These are phyloP conservation scores for Syzygium oleosum DNA, from an alignment of 345 rosid species.

Conservation along the genomic window DNA sequence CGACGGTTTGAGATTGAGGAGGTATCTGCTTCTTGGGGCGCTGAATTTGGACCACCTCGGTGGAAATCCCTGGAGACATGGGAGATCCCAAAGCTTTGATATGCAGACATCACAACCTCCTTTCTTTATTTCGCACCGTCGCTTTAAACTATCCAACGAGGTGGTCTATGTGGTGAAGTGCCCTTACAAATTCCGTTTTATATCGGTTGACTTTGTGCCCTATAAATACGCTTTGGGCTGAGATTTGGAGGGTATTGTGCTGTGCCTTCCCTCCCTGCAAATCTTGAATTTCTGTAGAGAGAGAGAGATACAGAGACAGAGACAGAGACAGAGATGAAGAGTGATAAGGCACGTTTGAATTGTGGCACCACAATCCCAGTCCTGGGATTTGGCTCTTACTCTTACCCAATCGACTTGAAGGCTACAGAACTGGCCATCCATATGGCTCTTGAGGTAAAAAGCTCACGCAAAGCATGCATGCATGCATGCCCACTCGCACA, in stretches of 20 bases:
- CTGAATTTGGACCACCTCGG: conserved; percentile 17
- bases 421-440: conserved; percentile 51
- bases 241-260: background rate
- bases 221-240: background rate
- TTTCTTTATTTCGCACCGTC: background rate
- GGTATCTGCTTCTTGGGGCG: background rate
- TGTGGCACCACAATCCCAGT: conserved; percentile 57
- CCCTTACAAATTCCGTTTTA: background rate
- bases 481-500: background rate
- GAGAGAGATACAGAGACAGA: background rate
- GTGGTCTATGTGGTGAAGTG: conserved; percentile 11
- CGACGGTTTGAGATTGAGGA: background rate
- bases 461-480: background rate
- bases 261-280: background rate
- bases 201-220: conserved; percentile 37
- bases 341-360: conserved; percentile 36
- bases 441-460: conserved; percentile 56
- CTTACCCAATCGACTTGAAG: conserved; percentile 29
- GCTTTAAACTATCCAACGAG: background rate
- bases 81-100: conserved; percentile 57
- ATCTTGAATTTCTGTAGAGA: background rate
- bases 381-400: conserved; percentile 76
- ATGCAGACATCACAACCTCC: conserved; percentile 2
- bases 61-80: conserved; percentile 74
- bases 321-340: conserved; percentile 24